Evolutionary conservation across 345 rosid genomes (phyloP).

Genomic region (Bruguiera gymnorhiza): DNA sequence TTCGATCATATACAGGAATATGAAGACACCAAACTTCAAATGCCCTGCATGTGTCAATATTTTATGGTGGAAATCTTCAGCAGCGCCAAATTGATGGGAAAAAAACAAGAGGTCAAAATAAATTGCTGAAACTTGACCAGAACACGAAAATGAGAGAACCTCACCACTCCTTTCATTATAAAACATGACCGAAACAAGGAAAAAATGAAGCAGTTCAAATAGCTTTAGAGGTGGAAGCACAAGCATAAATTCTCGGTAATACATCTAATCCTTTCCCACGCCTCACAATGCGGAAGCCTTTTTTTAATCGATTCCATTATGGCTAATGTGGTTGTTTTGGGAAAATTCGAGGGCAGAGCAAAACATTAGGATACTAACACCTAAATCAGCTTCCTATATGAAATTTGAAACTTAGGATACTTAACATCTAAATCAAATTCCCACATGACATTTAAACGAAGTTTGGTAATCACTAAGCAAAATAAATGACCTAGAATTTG

Average conservation of each 20-base stretch:
- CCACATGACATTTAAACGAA: no score
- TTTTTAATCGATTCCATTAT: not conserved
- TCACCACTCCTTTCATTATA: no score
- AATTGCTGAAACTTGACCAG: not conserved
- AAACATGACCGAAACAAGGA: no score
- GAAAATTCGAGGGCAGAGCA: slow-evolving; percentile 1
- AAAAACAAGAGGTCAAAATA: not conserved
- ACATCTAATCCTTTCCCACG: no score
- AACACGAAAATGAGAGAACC: not conserved
- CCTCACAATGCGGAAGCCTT: not conserved
- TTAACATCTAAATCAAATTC: not conserved
- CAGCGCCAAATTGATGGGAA: not conserved
- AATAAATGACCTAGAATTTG: no score
- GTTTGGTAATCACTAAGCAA: no score
- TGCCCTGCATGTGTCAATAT: slow-evolving; percentile 45
- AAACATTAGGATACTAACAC: not conserved
- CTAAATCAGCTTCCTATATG: not conserved
- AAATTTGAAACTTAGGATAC: not conserved
- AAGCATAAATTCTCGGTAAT: not conserved
- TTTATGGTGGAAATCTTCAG: not conserved
- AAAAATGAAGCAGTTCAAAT: no score
- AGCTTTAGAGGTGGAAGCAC: not conserved
- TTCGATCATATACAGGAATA: slow-evolving; percentile 68
- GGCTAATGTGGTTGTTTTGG: not conserved
- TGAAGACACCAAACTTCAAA: slow-evolving; percentile 85